These are phyloP conservation scores for Orbilia quercus DNA, from an alignment of 2,329 filamentous ascomycete genomes.

Conservation along the genomic window DNA sequence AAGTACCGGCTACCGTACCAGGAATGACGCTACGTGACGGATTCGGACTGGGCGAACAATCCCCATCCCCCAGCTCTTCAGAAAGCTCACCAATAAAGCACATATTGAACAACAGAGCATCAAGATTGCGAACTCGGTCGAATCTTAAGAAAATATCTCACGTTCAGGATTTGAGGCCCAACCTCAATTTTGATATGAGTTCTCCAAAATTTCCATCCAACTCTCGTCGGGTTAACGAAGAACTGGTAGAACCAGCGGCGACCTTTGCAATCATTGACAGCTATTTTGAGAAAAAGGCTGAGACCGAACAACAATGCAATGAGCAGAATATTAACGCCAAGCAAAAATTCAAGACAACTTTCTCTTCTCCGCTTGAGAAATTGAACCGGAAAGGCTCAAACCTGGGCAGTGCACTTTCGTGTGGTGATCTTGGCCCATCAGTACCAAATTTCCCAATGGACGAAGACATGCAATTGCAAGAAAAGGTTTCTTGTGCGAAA, in stretches of 20 bases:
- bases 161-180: slow-evolving; percentile 18
- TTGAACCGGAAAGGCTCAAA: not conserved
- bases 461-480: slow-evolving; percentile 30
- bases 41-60: not conserved
- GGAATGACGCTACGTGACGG: not conserved
- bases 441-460: slow-evolving; percentile 38
- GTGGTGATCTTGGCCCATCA: slow-evolving; percentile 17
- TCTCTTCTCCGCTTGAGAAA: not conserved
- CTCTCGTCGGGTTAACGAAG: not conserved
- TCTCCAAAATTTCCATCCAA: slow-evolving; percentile 4
- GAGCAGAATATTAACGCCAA: not conserved
- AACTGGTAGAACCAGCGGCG: not conserved
- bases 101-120: slow-evolving; percentile 33
- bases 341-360: not conserved
- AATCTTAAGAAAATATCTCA: slow-evolving; percentile 30
- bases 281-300: slow-evolving; percentile 12
- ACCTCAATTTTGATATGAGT: slow-evolving; percentile 27
- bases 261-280: slow-evolving; percentile 20
- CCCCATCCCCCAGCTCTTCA: not conserved
- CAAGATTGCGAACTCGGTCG: slow-evolving; percentile 32
- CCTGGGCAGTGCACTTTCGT: not conserved
- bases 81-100: slow-evolving; percentile 35
- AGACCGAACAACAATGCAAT: not conserved
- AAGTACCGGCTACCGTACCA: not conserved
- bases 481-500: not conserved